Evolutionary conservation across 371 early-diverging fungal genomes (phyloP).

Genomic region (Blastocladiella emersonii): DNA sequence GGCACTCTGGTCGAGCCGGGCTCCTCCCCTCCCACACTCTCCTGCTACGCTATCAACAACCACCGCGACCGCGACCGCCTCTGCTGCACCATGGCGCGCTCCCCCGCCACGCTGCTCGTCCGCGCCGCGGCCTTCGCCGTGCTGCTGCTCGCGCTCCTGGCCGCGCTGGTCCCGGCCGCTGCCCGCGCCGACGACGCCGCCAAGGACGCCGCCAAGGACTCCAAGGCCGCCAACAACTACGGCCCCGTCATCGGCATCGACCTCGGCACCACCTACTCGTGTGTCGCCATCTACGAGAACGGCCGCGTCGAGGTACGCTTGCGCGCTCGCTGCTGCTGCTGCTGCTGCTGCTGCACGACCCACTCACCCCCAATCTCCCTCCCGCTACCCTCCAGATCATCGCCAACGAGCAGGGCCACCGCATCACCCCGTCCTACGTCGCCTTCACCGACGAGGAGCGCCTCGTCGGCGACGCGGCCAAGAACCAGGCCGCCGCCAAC

Average conservation of each 20-base stretch:
- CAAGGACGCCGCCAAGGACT: background rate
- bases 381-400: slow-evolving; percentile 33
- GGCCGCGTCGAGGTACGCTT: slow-evolving; percentile 5
- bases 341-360: background rate
- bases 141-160: background rate
- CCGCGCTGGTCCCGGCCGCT: background rate
- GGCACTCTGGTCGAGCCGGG: too few relatives aligned
- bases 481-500: slow-evolving; percentile 63
- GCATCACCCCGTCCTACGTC: slow-evolving; percentile 84
- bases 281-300: slow-evolving; percentile 13
- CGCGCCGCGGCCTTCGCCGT: background rate
- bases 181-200: background rate
- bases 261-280: slow-evolving; percentile 40
- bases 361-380: background rate
- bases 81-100: too few relatives aligned
- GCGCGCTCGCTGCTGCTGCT: too few relatives aligned
- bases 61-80: too few relatives aligned
- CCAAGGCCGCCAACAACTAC: background rate
- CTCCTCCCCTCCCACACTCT: too few relatives aligned
- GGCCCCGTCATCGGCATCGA: slow-evolving; percentile 30
- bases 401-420: slow-evolving; percentile 62
- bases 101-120: too few relatives aligned
- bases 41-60: too few relatives aligned
- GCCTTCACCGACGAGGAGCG: slow-evolving; percentile 62
- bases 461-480: slow-evolving; percentile 77